Conservation (phyloP, 2,329 filamentous ascomycete genomes). For the Venturia asperata region DNA sequence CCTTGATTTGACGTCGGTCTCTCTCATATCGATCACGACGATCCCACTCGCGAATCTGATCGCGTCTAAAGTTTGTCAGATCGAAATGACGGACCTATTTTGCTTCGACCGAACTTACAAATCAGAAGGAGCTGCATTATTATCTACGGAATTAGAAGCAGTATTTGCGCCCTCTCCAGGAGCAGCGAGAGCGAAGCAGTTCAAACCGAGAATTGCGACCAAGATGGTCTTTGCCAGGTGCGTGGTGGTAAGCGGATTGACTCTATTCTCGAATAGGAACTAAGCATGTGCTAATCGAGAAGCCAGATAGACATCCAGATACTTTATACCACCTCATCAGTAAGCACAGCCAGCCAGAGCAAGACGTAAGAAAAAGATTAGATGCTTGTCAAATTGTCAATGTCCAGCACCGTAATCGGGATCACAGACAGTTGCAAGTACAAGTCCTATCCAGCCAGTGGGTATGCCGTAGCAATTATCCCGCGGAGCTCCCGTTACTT, state of each 20-base stretch:
- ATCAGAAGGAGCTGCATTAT: neutral
- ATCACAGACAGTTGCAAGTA: neutral
- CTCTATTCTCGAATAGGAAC: neutral
- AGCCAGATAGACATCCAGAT: no score
- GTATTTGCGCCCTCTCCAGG: neutral
- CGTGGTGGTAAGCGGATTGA: neutral
- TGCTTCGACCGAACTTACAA: neutral
- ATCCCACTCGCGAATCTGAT: neutral
- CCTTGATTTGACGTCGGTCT: neutral
- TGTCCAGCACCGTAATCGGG: neutral
- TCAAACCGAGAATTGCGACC: neutral
- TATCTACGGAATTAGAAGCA: neutral
- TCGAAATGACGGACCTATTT: no score
- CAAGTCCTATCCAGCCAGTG: neutral
- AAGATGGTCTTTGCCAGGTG: constrained; percentile 6
- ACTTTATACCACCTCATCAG: neutral
- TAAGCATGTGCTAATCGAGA: neutral
- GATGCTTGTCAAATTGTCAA: neutral
- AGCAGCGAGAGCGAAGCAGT: neutral
- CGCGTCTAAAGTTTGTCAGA: neutral
- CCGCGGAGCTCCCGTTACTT: neutral
- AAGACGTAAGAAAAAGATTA: neutral
- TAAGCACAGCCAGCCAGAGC: no score
- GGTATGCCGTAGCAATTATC: neutral
- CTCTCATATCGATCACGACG: constrained; percentile 6